Evolutionary conservation across 2,329 filamentous ascomycete species (phyloP).

Genomic region (Penicillium sp.): DNA sequence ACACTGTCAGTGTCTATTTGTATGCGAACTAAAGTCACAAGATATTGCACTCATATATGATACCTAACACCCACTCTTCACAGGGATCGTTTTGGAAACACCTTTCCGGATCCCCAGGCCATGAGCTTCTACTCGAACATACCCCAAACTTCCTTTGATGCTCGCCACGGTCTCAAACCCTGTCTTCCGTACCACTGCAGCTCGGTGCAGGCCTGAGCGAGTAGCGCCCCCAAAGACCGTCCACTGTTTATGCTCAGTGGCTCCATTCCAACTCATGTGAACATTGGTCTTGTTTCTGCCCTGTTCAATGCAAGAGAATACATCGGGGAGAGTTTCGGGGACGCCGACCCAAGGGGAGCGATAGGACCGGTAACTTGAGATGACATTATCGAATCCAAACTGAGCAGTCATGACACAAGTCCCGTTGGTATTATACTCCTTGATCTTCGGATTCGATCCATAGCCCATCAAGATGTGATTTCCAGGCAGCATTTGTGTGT

Average conservation of each 20-base stretch:
- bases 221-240: constrained; percentile 8
- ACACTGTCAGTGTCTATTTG: neutral
- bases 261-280: constrained; percentile 42
- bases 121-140: neutral
- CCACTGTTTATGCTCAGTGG: constrained; percentile 31
- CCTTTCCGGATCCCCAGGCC: neutral
- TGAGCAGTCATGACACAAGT: constrained; percentile 31
- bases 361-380: constrained; percentile 31
- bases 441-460: constrained; percentile 22
- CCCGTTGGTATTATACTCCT: constrained; percentile 30
- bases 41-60: neutral
- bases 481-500: constrained; percentile 10
- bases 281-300: constrained; percentile 18
- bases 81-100: neutral
- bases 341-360: constrained; percentile 22
- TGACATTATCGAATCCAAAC: constrained; percentile 27
- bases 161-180: neutral
- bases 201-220: neutral
- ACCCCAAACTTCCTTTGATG: neutral
- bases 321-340: constrained; percentile 18
- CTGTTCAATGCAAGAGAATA: constrained; percentile 15
- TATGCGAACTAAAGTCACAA: neutral
- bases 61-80: neutral
- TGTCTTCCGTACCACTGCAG: neutral
- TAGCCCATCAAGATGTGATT: constrained; percentile 11